Evolutionary conservation across 257 asterid species (phyloP).

Genomic region (Scutellaria baicalensis): DNA sequence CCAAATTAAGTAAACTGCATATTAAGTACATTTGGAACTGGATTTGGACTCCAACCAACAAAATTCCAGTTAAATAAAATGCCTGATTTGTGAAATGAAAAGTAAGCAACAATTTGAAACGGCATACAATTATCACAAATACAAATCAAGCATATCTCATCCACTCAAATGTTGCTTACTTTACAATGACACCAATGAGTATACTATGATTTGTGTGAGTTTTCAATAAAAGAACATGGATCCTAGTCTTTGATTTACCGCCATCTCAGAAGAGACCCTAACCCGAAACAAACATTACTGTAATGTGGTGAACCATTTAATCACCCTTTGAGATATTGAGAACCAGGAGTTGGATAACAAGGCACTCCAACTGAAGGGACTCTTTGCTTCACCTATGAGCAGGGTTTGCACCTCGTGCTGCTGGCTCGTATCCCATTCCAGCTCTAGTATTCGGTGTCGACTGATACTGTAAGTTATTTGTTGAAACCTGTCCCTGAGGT

Average conservation of each 20-base stretch:
- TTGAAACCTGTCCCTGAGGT: conserved; percentile 48
- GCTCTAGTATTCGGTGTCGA: conserved; percentile 35
- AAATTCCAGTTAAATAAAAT: not conserved
- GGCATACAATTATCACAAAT: too few relatives aligned
- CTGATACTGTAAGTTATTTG: conserved; percentile 26
- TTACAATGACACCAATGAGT: not conserved
- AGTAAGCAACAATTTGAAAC: not conserved
- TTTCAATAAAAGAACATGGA: too few relatives aligned
- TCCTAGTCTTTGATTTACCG: too few relatives aligned
- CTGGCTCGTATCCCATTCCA: conserved; percentile 41
- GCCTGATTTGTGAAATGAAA: not conserved
- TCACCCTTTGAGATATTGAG: not conserved
- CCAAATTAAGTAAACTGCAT: not conserved
- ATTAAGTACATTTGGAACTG: not conserved
- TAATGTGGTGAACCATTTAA: too few relatives aligned
- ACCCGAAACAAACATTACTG: not conserved
- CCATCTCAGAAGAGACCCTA: too few relatives aligned
- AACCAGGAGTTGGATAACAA: not conserved
- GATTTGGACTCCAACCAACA: not conserved
- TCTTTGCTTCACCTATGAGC: conserved; percentile 32
- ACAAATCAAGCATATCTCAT: not conserved
- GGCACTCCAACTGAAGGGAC: not conserved
- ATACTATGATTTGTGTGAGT: too few relatives aligned
- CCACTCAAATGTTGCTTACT: not conserved
- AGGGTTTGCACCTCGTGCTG: conserved; percentile 45